A percentile compares a stretch with the other conserved stretches of the same genome.
Conservation (phyloP, 2,329 filamentous ascomycete species). For the Fusarium paranaense region DNA sequence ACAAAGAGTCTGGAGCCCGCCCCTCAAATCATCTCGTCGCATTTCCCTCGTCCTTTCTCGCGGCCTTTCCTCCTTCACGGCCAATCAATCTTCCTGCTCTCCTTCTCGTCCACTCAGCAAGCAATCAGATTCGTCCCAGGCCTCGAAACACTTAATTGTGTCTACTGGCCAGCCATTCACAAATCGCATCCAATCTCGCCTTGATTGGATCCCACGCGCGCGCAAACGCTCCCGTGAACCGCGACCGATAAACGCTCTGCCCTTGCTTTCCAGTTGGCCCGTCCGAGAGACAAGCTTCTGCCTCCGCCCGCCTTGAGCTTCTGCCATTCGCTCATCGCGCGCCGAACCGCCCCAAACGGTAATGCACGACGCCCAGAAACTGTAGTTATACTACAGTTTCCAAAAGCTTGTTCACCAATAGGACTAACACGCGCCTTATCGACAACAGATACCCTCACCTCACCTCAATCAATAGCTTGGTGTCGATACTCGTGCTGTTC, state of each 20-base stretch:
- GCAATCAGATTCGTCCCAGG: slow-evolving; percentile 49
- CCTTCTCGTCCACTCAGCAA: slow-evolving; percentile 52
- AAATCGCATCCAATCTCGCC: slow-evolving; percentile 43
- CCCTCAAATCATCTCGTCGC: slow-evolving; percentile 66
- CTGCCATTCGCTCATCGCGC: slow-evolving; percentile 31
- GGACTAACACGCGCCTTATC: not conserved
- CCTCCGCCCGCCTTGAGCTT: slow-evolving; percentile 8
- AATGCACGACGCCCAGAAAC: slow-evolving; percentile 21
- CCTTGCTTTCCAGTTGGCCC: slow-evolving; percentile 8
- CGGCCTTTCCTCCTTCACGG: slow-evolving; percentile 55
- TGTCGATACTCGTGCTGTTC: not conserved
- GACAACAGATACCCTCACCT: not conserved
- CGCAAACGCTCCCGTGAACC: slow-evolving; percentile 25
- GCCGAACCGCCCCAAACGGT: slow-evolving; percentile 35
- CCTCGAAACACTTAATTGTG: slow-evolving; percentile 43
- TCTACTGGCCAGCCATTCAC: slow-evolving; percentile 46
- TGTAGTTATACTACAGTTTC: not conserved
- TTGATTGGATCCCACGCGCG: slow-evolving; percentile 42
- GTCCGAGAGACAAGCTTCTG: slow-evolving; percentile 21
- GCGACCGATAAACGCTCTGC: slow-evolving; percentile 26
- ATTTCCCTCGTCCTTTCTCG: slow-evolving; percentile 56
- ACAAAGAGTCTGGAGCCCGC: slow-evolving; percentile 56
- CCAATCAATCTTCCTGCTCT: slow-evolving; percentile 59
- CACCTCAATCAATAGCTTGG: not conserved
- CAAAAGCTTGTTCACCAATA: not conserved